Evolutionary conservation across 306 rosid species (phyloP).

Genomic region (Mucuna pruriens): DNA sequence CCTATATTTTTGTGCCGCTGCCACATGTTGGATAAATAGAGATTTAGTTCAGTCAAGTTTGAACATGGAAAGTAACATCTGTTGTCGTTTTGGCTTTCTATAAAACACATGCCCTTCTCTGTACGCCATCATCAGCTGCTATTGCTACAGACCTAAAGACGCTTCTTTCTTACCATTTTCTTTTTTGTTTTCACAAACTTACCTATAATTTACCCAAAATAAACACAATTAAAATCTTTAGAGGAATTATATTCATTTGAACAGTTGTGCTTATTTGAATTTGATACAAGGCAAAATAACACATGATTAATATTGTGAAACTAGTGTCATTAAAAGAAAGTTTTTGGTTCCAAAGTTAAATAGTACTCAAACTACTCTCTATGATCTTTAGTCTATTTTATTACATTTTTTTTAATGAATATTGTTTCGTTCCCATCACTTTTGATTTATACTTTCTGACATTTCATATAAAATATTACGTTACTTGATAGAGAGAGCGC

Average conservation of each 20-base stretch:
- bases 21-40: constrained; percentile 39
- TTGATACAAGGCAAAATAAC: neutral
- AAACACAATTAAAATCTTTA: neutral
- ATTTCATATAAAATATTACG: neutral
- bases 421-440: neutral
- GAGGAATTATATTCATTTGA: neutral
- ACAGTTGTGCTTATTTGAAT: neutral
- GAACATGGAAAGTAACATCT: constrained; percentile 29
- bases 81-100: constrained; percentile 26
- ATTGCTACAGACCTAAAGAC: neutral
- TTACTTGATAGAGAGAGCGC: neutral
- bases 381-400: neutral
- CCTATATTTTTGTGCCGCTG: constrained; percentile 47
- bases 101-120: constrained; percentile 1
- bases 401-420: neutral
- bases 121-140: neutral
- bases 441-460: neutral
- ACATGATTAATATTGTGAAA: neutral
- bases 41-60: constrained; percentile 44
- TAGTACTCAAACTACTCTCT: neutral
- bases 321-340: neutral
- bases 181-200: neutral
- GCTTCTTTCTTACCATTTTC: neutral
- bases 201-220: neutral
- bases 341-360: neutral